Evolutionary conservation across 192 early-diverging fungal species (phyloP).

Genomic region (Entophlyctis luteolus): DNA sequence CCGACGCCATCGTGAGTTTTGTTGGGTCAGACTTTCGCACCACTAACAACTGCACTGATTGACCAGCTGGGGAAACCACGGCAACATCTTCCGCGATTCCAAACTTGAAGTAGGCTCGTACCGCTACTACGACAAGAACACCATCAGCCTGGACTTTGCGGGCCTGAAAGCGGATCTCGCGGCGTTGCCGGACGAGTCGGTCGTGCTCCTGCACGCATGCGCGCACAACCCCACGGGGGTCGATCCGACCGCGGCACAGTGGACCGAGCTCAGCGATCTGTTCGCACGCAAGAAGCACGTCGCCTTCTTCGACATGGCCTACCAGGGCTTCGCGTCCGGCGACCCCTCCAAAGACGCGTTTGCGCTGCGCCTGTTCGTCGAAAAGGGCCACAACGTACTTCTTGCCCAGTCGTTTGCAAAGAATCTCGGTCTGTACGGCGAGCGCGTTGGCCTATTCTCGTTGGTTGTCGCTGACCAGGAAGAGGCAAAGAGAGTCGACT

Average conservation of each 20-base stretch:
- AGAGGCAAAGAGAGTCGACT: conserved; percentile 78
- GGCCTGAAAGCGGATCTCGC: conserved; percentile 89
- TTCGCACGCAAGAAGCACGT: conserved; percentile 76
- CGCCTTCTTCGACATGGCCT: conserved; percentile 98
- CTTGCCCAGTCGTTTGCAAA: conserved; percentile 97
- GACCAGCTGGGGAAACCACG: conserved; percentile 94
- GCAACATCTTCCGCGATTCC: conserved; percentile 84
- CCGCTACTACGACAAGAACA: conserved; percentile 90
- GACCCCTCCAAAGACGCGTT: conserved; percentile 82
- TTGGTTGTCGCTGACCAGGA: conserved; percentile 68
- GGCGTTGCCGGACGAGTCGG: conserved; percentile 78
- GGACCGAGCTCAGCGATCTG: conserved; percentile 79
- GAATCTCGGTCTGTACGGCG: conserved; percentile 99
- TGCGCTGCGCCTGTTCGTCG: conserved; percentile 91
- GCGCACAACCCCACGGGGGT: conserved; percentile 99
- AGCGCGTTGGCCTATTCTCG: conserved; percentile 90
- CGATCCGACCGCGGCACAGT: conserved; percentile 89
- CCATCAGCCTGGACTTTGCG: conserved; percentile 87
- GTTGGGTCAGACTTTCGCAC: background rate
- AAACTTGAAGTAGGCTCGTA: conserved; percentile 84
- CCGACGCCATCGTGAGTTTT: conserved; percentile 65
- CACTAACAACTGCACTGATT: background rate
- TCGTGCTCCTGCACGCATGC: conserved; percentile 94
- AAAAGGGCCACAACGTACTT: conserved; percentile 65
- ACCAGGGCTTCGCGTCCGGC: conserved; percentile 99